Conservation (phyloP, 306 rosid species). For the Prunus mongolica region DNA sequence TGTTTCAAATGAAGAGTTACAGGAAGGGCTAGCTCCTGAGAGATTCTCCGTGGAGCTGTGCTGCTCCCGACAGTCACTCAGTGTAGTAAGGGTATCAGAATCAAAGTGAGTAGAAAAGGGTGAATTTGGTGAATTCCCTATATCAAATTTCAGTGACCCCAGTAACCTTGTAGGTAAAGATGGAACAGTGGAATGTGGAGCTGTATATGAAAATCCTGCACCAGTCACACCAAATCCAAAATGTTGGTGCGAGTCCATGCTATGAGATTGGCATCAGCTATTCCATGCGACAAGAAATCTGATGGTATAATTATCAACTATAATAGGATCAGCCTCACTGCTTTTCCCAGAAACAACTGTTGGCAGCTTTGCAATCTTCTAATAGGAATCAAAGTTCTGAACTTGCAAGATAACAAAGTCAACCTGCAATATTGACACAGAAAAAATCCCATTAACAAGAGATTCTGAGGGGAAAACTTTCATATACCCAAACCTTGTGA, state of each 20-base stretch:
- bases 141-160: conserved; percentile 56
- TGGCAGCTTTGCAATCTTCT: background rate
- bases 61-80: conserved; percentile 64
- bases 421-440: conserved; percentile 38
- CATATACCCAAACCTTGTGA: background rate
- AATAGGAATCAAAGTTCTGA: background rate
- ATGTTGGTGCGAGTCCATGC: conserved; percentile 75
- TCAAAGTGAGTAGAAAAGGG: conserved; percentile 57
- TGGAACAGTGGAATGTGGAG: conserved; percentile 54
- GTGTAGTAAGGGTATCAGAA: conserved; percentile 48
- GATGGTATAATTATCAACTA: conserved; percentile 1
- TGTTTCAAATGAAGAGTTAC: conserved; percentile 51
- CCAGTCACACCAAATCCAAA: conserved; percentile 45
- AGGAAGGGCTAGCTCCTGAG: conserved; percentile 49
- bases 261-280: conserved; percentile 45
- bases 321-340: conserved; percentile 13
- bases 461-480: background rate
- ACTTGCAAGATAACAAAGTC: conserved; percentile 12
- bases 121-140: conserved; percentile 64
- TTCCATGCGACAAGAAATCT: conserved; percentile 3
- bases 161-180: conserved; percentile 47
- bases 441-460: conserved; percentile 3
- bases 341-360: background rate
- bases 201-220: conserved; percentile 51
- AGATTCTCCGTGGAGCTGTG: conserved; percentile 56